Percentiles rank a stretch among this genome's conserved stretches.
Conservation (phyloP, 2,329 filamentous ascomycete species). For the Colletotrichum spinosum region DNA sequence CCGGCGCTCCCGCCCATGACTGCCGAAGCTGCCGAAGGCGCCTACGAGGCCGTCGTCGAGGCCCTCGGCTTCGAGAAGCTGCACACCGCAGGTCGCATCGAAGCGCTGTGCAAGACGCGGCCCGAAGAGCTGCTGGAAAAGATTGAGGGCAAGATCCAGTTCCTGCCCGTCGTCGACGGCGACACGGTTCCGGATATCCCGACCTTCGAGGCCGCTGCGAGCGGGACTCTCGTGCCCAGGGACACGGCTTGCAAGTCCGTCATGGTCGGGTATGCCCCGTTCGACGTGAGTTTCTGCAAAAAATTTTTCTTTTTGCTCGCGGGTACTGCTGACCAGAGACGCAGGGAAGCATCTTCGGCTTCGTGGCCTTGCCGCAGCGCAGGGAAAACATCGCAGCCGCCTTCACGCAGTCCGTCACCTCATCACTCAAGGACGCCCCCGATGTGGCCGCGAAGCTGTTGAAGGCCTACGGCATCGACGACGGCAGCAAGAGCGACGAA, state of each 20-base stretch:
- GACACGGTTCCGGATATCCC: slow-evolving; percentile 4
- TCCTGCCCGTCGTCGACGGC: slow-evolving; percentile 16
- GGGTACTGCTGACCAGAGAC: background rate
- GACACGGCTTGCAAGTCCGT: slow-evolving; percentile 4
- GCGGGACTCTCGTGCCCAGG: background rate
- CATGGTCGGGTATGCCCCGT: slow-evolving; percentile 7
- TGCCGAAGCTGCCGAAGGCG: background rate
- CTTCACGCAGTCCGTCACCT: background rate
- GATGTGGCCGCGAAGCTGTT: background rate
- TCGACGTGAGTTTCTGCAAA: slow-evolving; percentile 1
- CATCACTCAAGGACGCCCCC: background rate
- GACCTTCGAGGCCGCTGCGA: slow-evolving; percentile 1
- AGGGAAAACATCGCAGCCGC: slow-evolving; percentile 6
- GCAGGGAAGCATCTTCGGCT: slow-evolving; percentile 11
- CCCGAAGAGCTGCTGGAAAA: background rate
- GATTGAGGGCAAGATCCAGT: slow-evolving; percentile 5
- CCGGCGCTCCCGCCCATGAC: background rate
- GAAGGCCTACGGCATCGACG: background rate
- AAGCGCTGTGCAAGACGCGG: background rate
- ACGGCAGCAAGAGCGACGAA: background rate
- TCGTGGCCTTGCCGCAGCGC: background rate
- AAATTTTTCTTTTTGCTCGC: no score
- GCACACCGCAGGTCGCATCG: background rate
- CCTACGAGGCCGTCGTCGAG: background rate
- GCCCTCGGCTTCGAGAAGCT: background rate